Base-by-base conservation (phyloP, 768 basidiomycete species). In the Hydnomerulius pinastri region DNA sequence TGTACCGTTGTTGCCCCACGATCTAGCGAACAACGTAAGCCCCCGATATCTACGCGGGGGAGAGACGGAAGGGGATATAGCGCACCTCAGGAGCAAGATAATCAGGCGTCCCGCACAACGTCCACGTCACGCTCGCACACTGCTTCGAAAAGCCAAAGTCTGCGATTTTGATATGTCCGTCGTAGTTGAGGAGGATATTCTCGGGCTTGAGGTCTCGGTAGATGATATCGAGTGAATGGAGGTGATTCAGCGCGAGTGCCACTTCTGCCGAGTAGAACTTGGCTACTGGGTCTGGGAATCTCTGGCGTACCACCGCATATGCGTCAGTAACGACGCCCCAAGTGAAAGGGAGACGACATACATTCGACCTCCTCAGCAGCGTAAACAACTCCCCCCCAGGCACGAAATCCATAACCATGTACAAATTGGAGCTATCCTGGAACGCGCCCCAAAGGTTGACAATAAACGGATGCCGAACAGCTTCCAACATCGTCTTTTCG, bases 171-270 rank as follows among this genome's bases (percentile, higher is more conserved):
- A 98, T 92, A 68, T 98, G 94, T 0, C 95, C 95, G 63, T 97
- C 94, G n/a, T 84, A 78, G 55, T 89, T 92, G 44, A 98, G 81
- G 25, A 98, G 79, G 41, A 98, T 89, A 65, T 98, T 98, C 66
- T 99, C 97, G 1, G 97, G 97, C 69, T 99, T 98, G 40, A 98
- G 81, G 70, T 98, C 96, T 15, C 96, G 91, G 69, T 98, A 98
- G 53, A 98, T 90, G 67, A 98, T 94, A 60, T 95, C 82, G 18
- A 85, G 79, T 12, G 73, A 72, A 61, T 98, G 97, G 2, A 98
- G 74, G 66, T 98, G 86, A 59, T 93, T 90, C 56, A 98, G 79
- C 1, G 95, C 97, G 39, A 97, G 79, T 30, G 92, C 89, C 24
- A 98, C 93, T 68, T 95, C 92, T 2, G 97, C 95, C 4, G 92